Evolutionary conservation across 805 yeast genomes (phyloP).

Genomic region (Millerago galiae): DNA sequence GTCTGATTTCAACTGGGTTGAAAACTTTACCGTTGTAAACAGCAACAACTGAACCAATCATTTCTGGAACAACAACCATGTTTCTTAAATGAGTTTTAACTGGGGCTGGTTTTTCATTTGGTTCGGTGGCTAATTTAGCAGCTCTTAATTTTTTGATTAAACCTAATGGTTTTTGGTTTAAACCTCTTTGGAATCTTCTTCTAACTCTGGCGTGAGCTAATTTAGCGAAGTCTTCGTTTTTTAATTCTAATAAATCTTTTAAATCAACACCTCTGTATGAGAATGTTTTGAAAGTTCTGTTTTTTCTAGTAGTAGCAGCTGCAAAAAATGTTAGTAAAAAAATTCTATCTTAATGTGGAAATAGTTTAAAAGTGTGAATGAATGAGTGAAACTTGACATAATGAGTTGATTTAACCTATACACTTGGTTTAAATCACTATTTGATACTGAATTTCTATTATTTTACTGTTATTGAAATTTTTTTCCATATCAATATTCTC

Average conservation of each 20-base stretch:
- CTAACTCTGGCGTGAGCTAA: constrained; percentile 98
- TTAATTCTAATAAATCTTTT: constrained; percentile 85
- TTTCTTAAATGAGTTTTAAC: constrained; percentile 99
- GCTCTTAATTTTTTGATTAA: constrained; percentile 96
- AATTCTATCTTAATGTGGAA: background rate
- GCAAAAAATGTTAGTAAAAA: constrained; percentile 18
- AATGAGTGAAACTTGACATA: background rate
- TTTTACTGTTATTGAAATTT: too few species aligned
- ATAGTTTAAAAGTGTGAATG: background rate
- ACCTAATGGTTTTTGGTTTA: constrained; percentile 91
- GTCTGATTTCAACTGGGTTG: constrained; percentile 98
- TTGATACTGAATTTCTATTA: too few species aligned
- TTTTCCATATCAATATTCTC: too few species aligned
- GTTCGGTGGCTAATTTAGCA: constrained; percentile 85
- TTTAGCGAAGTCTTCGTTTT: constrained; percentile 95
- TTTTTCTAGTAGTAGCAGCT: constrained; percentile 54
- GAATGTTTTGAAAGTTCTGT: constrained; percentile 93
- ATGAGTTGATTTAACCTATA: background rate
- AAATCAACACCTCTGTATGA: constrained; percentile 99
- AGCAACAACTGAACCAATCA: constrained; percentile 98
- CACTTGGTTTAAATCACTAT: background rate
- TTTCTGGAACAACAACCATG: constrained; percentile 98
- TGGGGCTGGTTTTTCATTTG: constrained; percentile 93
- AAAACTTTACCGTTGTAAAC: constrained; percentile 99
- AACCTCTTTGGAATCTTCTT: constrained; percentile 99